Base-by-base conservation (phyloP, 495 filamentous ascomycete species). In the Penicillium turbatum region DNA sequence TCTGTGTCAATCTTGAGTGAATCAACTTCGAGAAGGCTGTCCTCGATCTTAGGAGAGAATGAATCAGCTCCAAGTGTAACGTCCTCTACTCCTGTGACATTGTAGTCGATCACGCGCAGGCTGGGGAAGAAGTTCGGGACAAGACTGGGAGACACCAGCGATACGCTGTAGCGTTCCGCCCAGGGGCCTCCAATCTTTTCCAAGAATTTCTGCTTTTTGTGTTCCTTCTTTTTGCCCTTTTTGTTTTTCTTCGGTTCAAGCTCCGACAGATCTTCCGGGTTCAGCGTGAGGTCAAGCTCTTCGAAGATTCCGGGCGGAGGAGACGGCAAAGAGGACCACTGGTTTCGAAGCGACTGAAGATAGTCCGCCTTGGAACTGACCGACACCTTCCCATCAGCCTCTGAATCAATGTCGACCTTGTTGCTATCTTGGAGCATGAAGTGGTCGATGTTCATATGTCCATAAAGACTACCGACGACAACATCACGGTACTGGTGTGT, bases 361-460 rank as follows among this genome's bases (percentile, higher is more conserved):
- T 99, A 99, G 45, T 87, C 81, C 24, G 82, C 75, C 19, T 86
- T 86, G 5, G 86, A 87, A 53, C 78, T 62, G 15, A 83, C 72
- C 0, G 79, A 78, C 5, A 95, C 65, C 1, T 75, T 29, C 9
- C 49, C 54, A 26, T 63, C 56, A 31, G 36, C 37, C 13, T 55
- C 34, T 1, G 44, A 51, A 6, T 60, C 61, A 24, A 80, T 74
- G 38, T 90, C 73, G 39, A 97, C 77, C 12, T 95, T 79, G 10
- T 87, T 72, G 53, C 81, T 87, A 72, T 97, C 93, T 61, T 96
- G 92, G 8, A 99, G 71, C 62, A 97, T 81, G 71, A 97, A 99
- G 65, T 99, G 93, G 62, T 99, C 93, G 55, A 96, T 86, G 64
- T 99, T 99, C 92, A 99, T 97, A 65, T 99, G 93, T 2, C 92